These are phyloP conservation scores for Scheffersomyces coipomensis DNA, from an alignment of 805 yeast species.

Conservation along the genomic window DNA sequence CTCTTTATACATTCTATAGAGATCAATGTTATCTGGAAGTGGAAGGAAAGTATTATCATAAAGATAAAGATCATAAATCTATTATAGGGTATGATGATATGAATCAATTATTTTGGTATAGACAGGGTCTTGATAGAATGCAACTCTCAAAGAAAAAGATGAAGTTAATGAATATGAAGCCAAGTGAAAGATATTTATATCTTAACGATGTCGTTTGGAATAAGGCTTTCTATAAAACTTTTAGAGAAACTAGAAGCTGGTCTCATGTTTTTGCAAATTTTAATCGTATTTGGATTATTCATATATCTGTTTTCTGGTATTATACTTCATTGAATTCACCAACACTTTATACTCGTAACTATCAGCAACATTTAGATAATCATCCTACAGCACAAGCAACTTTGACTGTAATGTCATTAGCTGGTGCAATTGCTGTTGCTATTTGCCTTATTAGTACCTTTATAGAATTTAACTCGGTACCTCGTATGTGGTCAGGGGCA, in stretches of 20 bases:
- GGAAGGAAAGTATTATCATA: slow-evolving; percentile 43
- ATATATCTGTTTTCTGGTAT: slow-evolving; percentile 73
- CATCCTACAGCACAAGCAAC: slow-evolving; percentile 58
- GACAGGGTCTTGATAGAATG: slow-evolving; percentile 63
- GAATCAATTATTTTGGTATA: slow-evolving; percentile 85
- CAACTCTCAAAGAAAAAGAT: slow-evolving; percentile 42
- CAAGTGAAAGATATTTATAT: slow-evolving; percentile 53
- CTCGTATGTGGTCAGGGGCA: slow-evolving; percentile 73
- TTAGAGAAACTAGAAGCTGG: slow-evolving; percentile 75
- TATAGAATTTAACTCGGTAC: slow-evolving; percentile 62
- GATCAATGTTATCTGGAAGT: slow-evolving; percentile 50
- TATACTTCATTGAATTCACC: slow-evolving; percentile 70
- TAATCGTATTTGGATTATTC: slow-evolving; percentile 78
- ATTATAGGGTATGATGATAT: slow-evolving; percentile 88
- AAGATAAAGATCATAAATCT: slow-evolving; percentile 63
- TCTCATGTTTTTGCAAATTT: slow-evolving; percentile 70
- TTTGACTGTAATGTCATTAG: slow-evolving; percentile 60
- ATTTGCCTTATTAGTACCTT: slow-evolving; percentile 56
- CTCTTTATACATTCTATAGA: slow-evolving; percentile 62
- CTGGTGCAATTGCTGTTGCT: slow-evolving; percentile 61
- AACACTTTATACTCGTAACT: slow-evolving; percentile 60
- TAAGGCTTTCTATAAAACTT: slow-evolving; percentile 70
- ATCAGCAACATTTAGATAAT: slow-evolving; percentile 52
- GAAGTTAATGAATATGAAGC: slow-evolving; percentile 51
- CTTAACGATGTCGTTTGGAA: slow-evolving; percentile 64